phyloP scores from a whole-genome alignment of 2,329 filamentous ascomycete genomes.

The Dothistroma septosporum region DNA sequence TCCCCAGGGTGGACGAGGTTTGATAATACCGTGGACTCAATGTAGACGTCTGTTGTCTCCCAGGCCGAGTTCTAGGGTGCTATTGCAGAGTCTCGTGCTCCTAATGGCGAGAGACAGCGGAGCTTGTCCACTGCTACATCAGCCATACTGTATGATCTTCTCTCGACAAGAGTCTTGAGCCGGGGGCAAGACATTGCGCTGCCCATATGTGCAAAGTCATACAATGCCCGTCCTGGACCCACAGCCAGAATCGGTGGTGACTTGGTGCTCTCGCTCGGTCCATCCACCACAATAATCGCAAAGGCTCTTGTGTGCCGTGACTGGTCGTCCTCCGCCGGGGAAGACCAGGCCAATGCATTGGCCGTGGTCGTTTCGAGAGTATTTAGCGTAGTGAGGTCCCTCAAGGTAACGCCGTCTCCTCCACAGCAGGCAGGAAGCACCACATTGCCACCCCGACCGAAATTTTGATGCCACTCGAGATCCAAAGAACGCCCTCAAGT shows the following conservation, averaged over 20 bases:
- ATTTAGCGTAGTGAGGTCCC: not conserved
- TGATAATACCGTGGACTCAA: too few relatives aligned
- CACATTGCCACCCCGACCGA: conserved; percentile 11
- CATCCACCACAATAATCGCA: not conserved
- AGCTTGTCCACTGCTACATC: not conserved
- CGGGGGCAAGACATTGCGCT: not conserved
- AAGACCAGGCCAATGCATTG: too few relatives aligned
- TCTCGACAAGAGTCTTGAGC: not conserved
- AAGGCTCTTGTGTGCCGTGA: not conserved
- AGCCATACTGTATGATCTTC: not conserved
- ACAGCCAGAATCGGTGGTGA: not conserved
- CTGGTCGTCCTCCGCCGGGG: not conserved
- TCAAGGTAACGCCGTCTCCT: not conserved
- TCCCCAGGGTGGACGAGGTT: too few relatives aligned
- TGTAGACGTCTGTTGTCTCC: too few relatives aligned
- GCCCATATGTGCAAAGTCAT: not conserved
- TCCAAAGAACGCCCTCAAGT: conserved; percentile 45
- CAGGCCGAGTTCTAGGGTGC: too few relatives aligned
- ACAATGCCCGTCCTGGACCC: too few relatives aligned
- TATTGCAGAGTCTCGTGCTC: too few relatives aligned
- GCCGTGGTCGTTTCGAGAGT: not conserved
- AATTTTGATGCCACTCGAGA: conserved; percentile 46
- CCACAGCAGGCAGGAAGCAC: conserved; percentile 3
- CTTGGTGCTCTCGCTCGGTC: not conserved
- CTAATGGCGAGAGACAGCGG: too few relatives aligned